Evolutionary conservation across 352 stramenopile species (phyloP), one percentile per base, ranked within the genome.

Genomic region (Pythium aphanidermatum): DNA sequence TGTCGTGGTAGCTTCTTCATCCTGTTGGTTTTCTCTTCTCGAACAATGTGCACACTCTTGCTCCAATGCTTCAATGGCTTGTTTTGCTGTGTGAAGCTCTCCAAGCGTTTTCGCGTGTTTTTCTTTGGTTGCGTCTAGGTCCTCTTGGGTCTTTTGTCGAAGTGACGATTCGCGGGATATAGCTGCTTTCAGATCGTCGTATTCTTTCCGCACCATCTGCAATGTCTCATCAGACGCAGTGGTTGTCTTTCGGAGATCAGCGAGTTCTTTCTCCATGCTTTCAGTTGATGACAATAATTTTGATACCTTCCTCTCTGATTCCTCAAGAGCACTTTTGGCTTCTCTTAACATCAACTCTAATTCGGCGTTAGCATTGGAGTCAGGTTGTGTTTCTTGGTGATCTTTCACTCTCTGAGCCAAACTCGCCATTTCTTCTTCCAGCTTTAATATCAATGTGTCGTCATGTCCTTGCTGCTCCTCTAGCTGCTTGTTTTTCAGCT

Each of bases 71-170:
- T 16, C 20, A 11, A 9, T 20, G 10, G n/a, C 9, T 41, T 9
- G 34, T 16, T 41, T 33, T 14, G 28, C 28, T 33, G 9, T 33
- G 28, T 33, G 28, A 14, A 33, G 9, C 28, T 33, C 28, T 9
- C 32, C 27, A 27, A 80, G 19, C 16, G 71, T 60, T 34, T 72
- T 49, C 47, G n/a, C n/a, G n/a, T n/a, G n/a, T n/a, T n/a, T n/a
- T n/a, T n/a, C n/a, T n/a, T n/a, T n/a, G n/a, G n/a, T n/a, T n/a
- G n/a, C n/a, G n/a, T n/a, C n/a, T n/a, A n/a, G n/a, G n/a, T n/a
- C n/a, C n/a, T n/a, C n/a, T n/a, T n/a, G n/a, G n/a, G 28, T 33
- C 28, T 33, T 14, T 33, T 33, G 28, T n/a, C n/a, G n/a, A n/a
- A n/a, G n/a, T n/a, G n/a, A n/a, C n/a, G n/a, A n/a, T n/a, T n/a